phyloP scores from a whole-genome alignment of 1,284 basidiomycete genomes.

The Ustilago xerochloae region DNA sequence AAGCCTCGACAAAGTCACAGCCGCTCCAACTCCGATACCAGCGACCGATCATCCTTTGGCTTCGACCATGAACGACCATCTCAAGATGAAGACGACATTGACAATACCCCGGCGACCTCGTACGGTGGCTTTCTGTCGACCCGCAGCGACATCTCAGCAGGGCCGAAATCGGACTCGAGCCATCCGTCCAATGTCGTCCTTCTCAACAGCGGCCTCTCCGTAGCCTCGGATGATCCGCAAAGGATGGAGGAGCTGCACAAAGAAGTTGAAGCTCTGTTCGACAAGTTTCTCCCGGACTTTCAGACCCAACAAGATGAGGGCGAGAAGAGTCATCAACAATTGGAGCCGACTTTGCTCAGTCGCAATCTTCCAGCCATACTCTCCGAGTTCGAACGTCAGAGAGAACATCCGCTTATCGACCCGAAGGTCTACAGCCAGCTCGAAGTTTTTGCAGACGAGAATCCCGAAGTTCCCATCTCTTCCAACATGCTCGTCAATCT shows the following conservation, averaged over 20 bases:
- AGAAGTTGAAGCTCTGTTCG: conserved; percentile 39
- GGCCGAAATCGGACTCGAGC: conserved; percentile 26
- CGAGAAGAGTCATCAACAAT: background rate
- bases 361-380: conserved; percentile 42
- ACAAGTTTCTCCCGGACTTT: conserved; percentile 34
- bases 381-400: conserved; percentile 39
- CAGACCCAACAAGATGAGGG: conserved; percentile 21
- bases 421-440: conserved; percentile 36
- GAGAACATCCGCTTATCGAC: conserved; percentile 38
- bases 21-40: conserved; percentile 28
- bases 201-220: conserved; percentile 23
- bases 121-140: conserved; percentile 30
- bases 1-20: conserved; percentile 21
- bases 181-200: conserved; percentile 20
- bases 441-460: conserved; percentile 33
- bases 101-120: conserved; percentile 47
- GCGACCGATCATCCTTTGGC: conserved; percentile 30
- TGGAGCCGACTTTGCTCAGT: conserved; percentile 36
- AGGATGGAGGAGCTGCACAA: conserved; percentile 33
- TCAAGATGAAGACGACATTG: conserved; percentile 43
- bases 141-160: conserved; percentile 23
- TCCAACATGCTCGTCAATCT: conserved; percentile 45
- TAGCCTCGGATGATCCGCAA: conserved; percentile 22
- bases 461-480: conserved; percentile 40
- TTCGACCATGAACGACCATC: conserved; percentile 40